phyloP scores from a whole-genome alignment of 75 land plant species.

The Selaginella tamariscina region DNA sequence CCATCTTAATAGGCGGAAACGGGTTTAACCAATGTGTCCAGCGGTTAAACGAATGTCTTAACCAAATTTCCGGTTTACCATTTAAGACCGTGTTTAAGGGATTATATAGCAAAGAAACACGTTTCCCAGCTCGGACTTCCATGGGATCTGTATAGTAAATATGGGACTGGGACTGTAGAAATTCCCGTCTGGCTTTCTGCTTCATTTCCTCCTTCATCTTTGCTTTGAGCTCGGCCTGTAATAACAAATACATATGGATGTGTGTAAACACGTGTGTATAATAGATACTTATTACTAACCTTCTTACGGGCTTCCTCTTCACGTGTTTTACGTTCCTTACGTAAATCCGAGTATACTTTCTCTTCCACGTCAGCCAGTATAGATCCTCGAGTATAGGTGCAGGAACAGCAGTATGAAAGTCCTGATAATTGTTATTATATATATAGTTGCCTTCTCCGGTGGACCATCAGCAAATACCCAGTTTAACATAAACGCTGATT shows the following conservation, averaged over 20 bases:
- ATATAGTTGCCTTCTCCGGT: conserved; percentile 42
- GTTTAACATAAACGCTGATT: conserved; percentile 52
- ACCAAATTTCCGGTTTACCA: conserved; percentile 76
- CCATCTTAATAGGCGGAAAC: conserved; percentile 56
- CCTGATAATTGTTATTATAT: conserved; percentile 64
- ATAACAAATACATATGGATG: too few species aligned
- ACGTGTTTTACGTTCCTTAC: conserved; percentile 40
- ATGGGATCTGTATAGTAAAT: conserved; percentile 76
- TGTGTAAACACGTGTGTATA: too few species aligned
- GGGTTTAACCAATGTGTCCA: conserved; percentile 65
- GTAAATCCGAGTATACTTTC: conserved; percentile 35
- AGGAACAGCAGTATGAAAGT: conserved; percentile 68
- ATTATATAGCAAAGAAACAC: conserved; percentile 58
- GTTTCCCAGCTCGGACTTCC: conserved; percentile 60
- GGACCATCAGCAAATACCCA: conserved; percentile 97
- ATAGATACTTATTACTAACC: conserved; percentile 26
- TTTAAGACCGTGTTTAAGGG: conserved; percentile 66
- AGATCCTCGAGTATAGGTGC: conserved; percentile 37
- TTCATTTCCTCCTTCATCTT: conserved; percentile 54
- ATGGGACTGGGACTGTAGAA: conserved; percentile 64
- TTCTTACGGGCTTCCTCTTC: conserved; percentile 53
- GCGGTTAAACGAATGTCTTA: conserved; percentile 69
- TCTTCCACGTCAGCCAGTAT: conserved; percentile 69
- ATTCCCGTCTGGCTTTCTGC: conserved; percentile 41
- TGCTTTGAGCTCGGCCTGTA: too few species aligned